Percentiles rank a stretch among this genome's conserved stretches.
Evolutionary conservation across 345 rosid genomes (phyloP).

Genomic region (Reutealis trisperma): DNA sequence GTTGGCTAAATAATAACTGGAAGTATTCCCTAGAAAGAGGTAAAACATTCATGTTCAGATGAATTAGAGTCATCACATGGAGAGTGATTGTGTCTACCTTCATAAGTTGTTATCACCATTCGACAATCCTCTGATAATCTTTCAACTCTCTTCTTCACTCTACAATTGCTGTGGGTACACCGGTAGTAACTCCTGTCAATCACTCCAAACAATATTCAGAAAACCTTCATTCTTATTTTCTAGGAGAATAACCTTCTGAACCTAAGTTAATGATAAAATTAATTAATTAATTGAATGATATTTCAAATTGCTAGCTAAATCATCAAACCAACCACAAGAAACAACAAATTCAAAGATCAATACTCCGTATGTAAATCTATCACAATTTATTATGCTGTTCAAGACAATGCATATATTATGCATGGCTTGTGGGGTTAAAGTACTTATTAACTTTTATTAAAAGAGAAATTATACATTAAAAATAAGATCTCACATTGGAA

Average conservation of each 20-base stretch:
- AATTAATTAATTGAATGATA: too few species aligned
- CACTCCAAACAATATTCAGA: background rate
- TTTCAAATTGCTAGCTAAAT: too few species aligned
- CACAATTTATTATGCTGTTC: too few species aligned
- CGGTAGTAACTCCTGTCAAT: conserved; percentile 79
- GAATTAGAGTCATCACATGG: conserved; percentile 84
- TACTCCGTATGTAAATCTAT: too few species aligned
- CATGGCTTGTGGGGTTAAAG: too few species aligned
- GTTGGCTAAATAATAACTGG: background rate
- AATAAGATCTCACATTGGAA: too few species aligned
- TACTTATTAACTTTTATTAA: too few species aligned
- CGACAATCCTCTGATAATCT: conserved; percentile 89
- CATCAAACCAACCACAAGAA: too few species aligned
- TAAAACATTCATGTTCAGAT: conserved; percentile 70
- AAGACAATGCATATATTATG: too few species aligned
- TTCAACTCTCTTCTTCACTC: conserved; percentile 97
- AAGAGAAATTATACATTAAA: too few species aligned
- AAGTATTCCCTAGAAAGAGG: conserved; percentile 45
- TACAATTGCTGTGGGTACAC: conserved; percentile 81
- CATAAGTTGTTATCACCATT: conserved; percentile 97
- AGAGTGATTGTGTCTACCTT: conserved; percentile 95
- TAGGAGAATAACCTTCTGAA: background rate
- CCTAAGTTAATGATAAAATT: too few species aligned
- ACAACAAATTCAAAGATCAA: too few species aligned
- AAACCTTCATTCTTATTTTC: background rate